Conservation (phyloP, 2,329 filamentous ascomycete genomes). For the Exophiala bonariae region DNA sequence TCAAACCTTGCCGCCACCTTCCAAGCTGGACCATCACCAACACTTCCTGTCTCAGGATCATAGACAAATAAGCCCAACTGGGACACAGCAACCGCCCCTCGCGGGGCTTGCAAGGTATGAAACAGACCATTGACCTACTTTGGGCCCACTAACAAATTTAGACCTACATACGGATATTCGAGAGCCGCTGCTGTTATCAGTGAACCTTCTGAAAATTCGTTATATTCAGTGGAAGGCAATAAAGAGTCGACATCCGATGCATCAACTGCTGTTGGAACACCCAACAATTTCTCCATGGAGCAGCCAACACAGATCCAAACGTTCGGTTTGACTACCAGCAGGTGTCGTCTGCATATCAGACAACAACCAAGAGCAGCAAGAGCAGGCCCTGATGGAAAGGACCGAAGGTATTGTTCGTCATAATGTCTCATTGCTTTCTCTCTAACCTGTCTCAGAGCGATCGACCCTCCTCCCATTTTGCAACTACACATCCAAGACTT, state of each 20-base stretch:
- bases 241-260: constrained; percentile 3
- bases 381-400: constrained; percentile 47
- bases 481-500: constrained; percentile 48
- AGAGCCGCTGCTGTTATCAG: neutral
- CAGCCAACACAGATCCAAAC: neutral
- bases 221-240: neutral
- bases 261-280: neutral
- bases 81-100: no score
- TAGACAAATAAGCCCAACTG: no score
- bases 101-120: no score
- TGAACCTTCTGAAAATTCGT: constrained; percentile 18
- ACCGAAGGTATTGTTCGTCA: constrained; percentile 45
- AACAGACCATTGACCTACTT: neutral
- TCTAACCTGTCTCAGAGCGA: constrained; percentile 37
- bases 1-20: no score
- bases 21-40: no score
- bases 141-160: neutral
- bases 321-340: constrained; percentile 6
- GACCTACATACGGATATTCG: no score
- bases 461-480: constrained; percentile 49
- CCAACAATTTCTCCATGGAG: neutral
- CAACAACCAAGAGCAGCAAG: constrained; percentile 48
- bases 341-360: constrained; percentile 44
- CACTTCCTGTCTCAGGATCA: no score
- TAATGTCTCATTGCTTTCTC: constrained; percentile 6